Evolutionary conservation across 148 eudicot genomes (phyloP).

Genomic region (Limonium bicolor): DNA sequence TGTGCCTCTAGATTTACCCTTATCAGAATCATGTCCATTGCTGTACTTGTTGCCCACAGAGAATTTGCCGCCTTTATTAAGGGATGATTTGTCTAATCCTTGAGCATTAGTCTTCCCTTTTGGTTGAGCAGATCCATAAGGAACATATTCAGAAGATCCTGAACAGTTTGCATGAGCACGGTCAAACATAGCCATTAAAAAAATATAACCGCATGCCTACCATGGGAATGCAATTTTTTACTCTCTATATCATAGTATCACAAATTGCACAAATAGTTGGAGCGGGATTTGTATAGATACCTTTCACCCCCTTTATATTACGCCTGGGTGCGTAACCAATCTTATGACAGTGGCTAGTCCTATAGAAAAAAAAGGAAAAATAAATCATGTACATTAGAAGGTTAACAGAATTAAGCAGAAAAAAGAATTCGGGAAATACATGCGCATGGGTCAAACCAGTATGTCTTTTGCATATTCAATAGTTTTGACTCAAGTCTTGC

Average conservation of each 20-base stretch:
- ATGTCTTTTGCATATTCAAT: conserved; percentile 54
- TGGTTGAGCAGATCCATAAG: conserved; percentile 16
- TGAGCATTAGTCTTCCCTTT: conserved; percentile 15
- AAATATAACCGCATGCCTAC: too few species aligned
- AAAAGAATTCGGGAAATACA: background rate
- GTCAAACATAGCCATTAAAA: too few species aligned
- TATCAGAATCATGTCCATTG: conserved; percentile 17
- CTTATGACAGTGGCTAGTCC: conserved; percentile 52
- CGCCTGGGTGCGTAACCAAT: conserved; percentile 81
- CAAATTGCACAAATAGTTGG: too few species aligned
- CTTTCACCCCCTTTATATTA: conserved; percentile 17
- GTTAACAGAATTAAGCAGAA: background rate
- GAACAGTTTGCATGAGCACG: too few species aligned
- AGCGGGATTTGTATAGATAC: too few species aligned
- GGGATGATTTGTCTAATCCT: conserved; percentile 15
- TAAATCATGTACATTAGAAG: background rate
- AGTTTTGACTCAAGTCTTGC: conserved; percentile 62
- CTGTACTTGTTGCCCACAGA: conserved; percentile 17
- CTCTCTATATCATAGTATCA: too few species aligned
- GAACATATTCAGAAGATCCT: conserved; percentile 37
- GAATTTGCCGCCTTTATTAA: conserved; percentile 8
- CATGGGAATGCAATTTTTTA: too few species aligned
- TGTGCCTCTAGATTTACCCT: conserved; percentile 14
- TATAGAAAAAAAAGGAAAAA: conserved; percentile 10
- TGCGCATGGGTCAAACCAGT: conserved; percentile 40